phyloP scores from a whole-genome alignment of 345 rosid species.

The Moringa oleifera region DNA sequence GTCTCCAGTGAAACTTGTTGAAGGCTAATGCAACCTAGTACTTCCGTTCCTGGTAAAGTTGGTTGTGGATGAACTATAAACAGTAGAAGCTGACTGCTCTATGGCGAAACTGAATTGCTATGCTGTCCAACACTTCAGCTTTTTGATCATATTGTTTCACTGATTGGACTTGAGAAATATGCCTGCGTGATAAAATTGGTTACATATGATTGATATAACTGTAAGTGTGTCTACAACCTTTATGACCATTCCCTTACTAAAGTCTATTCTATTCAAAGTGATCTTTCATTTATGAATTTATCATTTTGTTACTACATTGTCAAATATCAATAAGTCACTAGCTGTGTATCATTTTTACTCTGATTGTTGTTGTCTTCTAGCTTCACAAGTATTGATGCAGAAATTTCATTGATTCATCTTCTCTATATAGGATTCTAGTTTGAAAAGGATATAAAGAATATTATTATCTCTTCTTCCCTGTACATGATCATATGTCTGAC shows the following conservation, averaged over 20 bases:
- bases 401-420: not conserved
- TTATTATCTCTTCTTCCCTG: not conserved
- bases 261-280: not conserved
- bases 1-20: conserved; percentile 72
- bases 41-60: conserved; percentile 3
- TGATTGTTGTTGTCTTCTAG: not conserved
- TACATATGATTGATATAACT: not conserved
- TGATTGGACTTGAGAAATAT: not conserved
- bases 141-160: not conserved
- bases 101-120: not conserved
- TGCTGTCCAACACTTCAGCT: no score
- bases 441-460: not conserved
- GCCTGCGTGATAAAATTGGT: not conserved
- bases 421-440: not conserved
- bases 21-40: conserved; percentile 39
- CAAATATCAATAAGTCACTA: no score
- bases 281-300: not conserved
- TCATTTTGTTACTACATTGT: not conserved
- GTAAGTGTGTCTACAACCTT: not conserved
- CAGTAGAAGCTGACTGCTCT: not conserved
- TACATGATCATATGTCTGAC: not conserved
- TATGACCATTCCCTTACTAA: not conserved
- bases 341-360: not conserved
- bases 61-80: conserved; percentile 13
- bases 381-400: not conserved